Evolutionary conservation across 78 protist species (phyloP).

Genomic region (Dictyostelium capitatum): DNA sequence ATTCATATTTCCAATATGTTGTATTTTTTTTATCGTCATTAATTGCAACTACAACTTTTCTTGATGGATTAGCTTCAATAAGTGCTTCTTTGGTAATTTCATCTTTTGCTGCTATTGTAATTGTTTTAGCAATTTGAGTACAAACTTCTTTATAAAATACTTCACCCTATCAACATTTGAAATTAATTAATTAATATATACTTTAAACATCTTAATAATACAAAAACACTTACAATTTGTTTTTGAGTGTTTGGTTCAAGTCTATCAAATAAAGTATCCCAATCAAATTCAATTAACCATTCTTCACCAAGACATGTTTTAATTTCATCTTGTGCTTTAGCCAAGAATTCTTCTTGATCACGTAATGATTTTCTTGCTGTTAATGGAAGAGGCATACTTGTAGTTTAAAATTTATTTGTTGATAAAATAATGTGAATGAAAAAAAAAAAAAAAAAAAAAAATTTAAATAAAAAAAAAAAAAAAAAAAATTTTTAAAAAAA

Average conservation of each 20-base stretch:
- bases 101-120: slow-evolving; percentile 13
- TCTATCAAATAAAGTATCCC: slow-evolving; percentile 32
- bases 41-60: slow-evolving; percentile 1
- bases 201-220: not conserved
- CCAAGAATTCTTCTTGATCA: slow-evolving; percentile 57
- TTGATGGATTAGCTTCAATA: slow-evolving; percentile 3
- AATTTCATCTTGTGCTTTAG: slow-evolving; percentile 15
- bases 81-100: slow-evolving; percentile 54
- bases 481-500: no score
- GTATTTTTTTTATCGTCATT: slow-evolving; percentile 40
- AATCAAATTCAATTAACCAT: slow-evolving; percentile 55
- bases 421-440: no score
- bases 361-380: slow-evolving; percentile 27
- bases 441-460: no score
- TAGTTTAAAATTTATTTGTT: no score
- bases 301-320: slow-evolving; percentile 37
- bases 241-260: not conserved
- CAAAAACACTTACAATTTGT: not conserved
- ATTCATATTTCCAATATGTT: slow-evolving; percentile 46
- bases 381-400: no score
- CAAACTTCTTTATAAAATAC: slow-evolving; percentile 36
- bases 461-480: no score
- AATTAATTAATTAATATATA: not conserved
- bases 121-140: slow-evolving; percentile 10
- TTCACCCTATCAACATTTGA: slow-evolving; percentile 7